phyloP scores from a whole-genome alignment of 2,329 filamentous ascomycete genomes.

The Colletotrichum cereale region DNA sequence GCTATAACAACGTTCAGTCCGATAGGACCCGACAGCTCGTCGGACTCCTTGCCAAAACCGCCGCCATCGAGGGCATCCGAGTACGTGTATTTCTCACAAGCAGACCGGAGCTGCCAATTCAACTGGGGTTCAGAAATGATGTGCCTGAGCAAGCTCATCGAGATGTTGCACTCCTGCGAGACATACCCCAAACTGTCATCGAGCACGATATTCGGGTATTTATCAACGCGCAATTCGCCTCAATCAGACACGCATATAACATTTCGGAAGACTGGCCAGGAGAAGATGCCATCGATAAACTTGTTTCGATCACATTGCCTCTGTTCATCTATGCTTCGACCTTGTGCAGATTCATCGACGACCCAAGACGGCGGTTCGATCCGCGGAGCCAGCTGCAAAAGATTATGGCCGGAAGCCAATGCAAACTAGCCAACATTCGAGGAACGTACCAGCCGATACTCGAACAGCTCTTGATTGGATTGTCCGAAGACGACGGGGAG shows the following conservation, averaged over 20 bases:
- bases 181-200: background rate
- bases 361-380: too few relatives aligned
- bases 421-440: too few relatives aligned
- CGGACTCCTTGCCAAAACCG: background rate
- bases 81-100: slow-evolving; percentile 13
- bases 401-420: too few relatives aligned
- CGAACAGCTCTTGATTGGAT: too few relatives aligned
- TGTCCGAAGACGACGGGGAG: too few relatives aligned
- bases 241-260: background rate
- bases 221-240: background rate
- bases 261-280: too few relatives aligned
- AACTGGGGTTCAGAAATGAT: slow-evolving; percentile 1
- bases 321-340: too few relatives aligned
- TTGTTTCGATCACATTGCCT: too few relatives aligned
- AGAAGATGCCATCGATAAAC: too few relatives aligned
- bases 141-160: background rate
- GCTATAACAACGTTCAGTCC: background rate
- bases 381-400: too few relatives aligned
- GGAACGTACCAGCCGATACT: too few relatives aligned
- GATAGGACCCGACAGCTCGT: background rate
- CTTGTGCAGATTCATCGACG: too few relatives aligned
- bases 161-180: background rate
- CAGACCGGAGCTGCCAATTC: slow-evolving; percentile 12
- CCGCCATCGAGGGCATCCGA: background rate
- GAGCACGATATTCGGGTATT: slow-evolving; percentile 11